Evolutionary conservation across 179 eudicot species (phyloP).

Genomic region (Beta macrorhiza): DNA sequence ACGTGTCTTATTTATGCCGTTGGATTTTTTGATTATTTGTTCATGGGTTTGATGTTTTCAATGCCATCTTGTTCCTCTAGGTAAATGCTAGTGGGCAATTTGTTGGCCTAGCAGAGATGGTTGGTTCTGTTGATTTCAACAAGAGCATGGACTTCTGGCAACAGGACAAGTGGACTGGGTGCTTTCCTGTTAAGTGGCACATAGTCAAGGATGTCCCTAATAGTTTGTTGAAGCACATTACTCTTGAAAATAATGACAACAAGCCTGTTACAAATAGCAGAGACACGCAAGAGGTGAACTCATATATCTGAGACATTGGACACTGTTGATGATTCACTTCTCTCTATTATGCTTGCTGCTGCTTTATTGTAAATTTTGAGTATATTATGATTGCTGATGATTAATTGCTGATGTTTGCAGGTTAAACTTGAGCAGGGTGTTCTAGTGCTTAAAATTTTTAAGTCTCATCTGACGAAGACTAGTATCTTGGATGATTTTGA

Average conservation of each 20-base stretch:
- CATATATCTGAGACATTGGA: not conserved
- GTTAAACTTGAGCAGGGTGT: conserved; percentile 84
- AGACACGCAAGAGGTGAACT: conserved; percentile 89
- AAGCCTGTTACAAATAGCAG: conserved; percentile 96
- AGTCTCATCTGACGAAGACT: conserved; percentile 62
- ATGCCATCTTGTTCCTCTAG: conserved; percentile 22
- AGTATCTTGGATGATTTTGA: conserved; percentile 85
- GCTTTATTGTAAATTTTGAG: not conserved
- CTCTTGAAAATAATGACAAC: conserved; percentile 81
- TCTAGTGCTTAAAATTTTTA: conserved; percentile 68
- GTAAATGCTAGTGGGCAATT: conserved; percentile 96
- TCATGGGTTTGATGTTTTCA: not conserved
- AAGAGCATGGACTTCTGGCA: conserved; percentile 92
- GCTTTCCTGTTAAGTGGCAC: conserved; percentile 95
- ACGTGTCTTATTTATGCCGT: conserved; percentile 17
- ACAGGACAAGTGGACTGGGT: conserved; percentile 96
- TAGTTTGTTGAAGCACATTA: conserved; percentile 81
- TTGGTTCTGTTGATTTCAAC: conserved; percentile 81
- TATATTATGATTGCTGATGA: not conserved
- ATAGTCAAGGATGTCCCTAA: conserved; percentile 90
- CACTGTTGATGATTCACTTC: not conserved
- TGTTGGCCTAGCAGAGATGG: conserved; percentile 95
- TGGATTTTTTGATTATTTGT: not conserved
- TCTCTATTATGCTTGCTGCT: not conserved
- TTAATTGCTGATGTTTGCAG: conserved; percentile 36